These are phyloP conservation scores for Phytopythium delawarense DNA, from an alignment of 352 stramenopile genomes.

Conservation along the genomic window DNA sequence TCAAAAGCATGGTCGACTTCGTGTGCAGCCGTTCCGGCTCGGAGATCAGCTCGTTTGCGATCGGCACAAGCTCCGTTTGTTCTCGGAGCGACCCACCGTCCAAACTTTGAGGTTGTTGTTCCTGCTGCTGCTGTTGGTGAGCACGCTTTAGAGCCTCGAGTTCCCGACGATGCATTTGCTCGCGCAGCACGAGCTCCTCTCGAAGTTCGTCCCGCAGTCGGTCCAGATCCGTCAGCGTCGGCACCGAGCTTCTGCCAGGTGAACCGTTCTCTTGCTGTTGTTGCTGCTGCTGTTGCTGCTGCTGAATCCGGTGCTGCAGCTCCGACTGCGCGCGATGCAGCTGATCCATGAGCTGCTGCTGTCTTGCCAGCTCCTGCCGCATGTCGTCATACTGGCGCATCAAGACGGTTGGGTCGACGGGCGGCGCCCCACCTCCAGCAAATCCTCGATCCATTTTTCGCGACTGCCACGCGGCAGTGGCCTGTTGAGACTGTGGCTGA, in stretches of 20 bases:
- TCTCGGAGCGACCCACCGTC: neutral
- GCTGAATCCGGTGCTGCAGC: constrained; percentile 37
- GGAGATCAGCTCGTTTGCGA: neutral
- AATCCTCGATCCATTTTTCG: neutral
- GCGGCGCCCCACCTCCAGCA: neutral
- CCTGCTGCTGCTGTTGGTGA: constrained; percentile 16
- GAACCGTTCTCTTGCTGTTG: constrained; percentile 11
- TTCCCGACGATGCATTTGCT: constrained; percentile 44
- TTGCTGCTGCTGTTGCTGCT: constrained; percentile 23
- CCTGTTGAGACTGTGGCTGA: neutral
- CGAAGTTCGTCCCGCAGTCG: constrained; percentile 46
- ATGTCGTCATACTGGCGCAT: constrained; percentile 56
- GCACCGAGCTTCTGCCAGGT: constrained; percentile 17
- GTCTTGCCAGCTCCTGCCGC: constrained; percentile 35
- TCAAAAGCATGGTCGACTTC: neutral
- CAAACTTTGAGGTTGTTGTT: neutral
- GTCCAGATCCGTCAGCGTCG: constrained; percentile 54
- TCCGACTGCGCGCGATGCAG: constrained; percentile 37
- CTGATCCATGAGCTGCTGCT: constrained; percentile 54
- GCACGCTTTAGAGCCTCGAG: constrained; percentile 28
- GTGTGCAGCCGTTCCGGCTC: neutral
- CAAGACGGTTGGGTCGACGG: constrained; percentile 17
- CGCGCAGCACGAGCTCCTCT: constrained; percentile 43
- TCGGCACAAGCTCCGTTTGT: constrained; percentile 3
- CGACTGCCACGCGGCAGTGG: neutral